Evolutionary conservation across 2,329 filamentous ascomycete species (phyloP).

Genomic region (Sclerotinia trifoliorum): DNA sequence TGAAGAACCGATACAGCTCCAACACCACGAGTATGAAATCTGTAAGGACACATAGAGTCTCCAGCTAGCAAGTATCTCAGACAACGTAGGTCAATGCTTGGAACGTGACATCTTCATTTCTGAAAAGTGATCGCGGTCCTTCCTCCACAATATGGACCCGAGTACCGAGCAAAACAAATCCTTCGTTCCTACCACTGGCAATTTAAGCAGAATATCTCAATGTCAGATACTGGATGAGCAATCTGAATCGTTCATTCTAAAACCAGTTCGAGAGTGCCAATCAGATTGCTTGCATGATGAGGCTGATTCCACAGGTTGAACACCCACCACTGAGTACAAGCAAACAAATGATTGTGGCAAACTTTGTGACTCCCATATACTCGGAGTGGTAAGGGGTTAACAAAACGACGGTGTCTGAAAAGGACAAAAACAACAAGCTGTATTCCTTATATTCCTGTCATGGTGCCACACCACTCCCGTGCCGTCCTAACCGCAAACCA

Average conservation of each 20-base stretch:
- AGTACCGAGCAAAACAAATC: neutral
- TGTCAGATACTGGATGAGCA: neutral
- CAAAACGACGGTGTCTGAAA: neutral
- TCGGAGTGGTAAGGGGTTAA: neutral
- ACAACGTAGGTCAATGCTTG: neutral
- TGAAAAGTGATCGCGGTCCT: neutral
- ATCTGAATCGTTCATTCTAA: neutral
- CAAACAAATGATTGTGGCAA: neutral
- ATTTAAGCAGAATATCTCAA: neutral
- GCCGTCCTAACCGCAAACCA: neutral
- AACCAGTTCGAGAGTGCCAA: neutral
- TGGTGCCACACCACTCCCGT: neutral
- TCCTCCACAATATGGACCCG: neutral
- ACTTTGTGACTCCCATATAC: conserved; percentile 1
- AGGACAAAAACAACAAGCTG: neutral
- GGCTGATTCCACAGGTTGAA: neutral
- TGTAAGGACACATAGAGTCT: neutral
- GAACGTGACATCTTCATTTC: neutral
- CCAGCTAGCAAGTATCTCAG: neutral
- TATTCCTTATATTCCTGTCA: conserved; percentile 8
- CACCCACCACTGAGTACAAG: neutral
- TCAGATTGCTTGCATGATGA: neutral
- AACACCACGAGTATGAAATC: neutral
- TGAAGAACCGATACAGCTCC: neutral
- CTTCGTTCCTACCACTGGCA: neutral